These are phyloP conservation scores for Entelexis sorbosivorans DNA, from an alignment of 1,139 yeast genomes.

Conservation along the genomic window DNA sequence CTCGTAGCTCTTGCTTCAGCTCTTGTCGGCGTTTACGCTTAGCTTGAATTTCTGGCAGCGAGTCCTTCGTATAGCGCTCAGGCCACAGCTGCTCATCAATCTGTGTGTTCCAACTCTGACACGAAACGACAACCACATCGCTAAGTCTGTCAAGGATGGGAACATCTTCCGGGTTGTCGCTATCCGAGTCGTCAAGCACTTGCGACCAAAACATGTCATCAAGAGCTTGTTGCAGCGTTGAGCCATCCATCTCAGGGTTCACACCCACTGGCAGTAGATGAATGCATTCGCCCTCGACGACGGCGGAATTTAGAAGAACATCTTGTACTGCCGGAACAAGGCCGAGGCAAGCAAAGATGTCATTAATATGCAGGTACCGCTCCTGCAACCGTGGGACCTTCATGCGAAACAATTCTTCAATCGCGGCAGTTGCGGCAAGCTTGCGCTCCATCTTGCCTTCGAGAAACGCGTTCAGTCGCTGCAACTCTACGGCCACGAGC, in stretches of 20 bases:
- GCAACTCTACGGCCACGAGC: slow-evolving; percentile 10
- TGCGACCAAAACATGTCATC: slow-evolving; percentile 15
- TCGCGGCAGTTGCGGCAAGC: slow-evolving; percentile 2
- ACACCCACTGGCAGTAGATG: slow-evolving; percentile 11
- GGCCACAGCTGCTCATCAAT: slow-evolving; percentile 11
- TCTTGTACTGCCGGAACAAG: slow-evolving; percentile 3
- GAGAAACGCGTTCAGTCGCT: slow-evolving; percentile 12
- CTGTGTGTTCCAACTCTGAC: slow-evolving; percentile 3
- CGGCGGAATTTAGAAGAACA: neutral
- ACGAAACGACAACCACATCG: slow-evolving; percentile 9
- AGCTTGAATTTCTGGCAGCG: neutral
- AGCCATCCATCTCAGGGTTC: neutral
- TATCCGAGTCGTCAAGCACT: neutral
- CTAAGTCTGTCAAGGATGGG: slow-evolving; percentile 8
- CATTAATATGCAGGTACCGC: neutral
- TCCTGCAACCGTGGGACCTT: slow-evolving; percentile 3
- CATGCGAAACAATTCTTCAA: slow-evolving; percentile 12
- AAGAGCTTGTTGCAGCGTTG: slow-evolving; percentile 1
- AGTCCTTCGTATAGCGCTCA: slow-evolving; percentile 9
- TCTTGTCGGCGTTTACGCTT: neutral
- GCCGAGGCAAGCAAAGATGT: slow-evolving; percentile 1
- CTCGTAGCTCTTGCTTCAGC: neutral
- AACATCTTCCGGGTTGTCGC: slow-evolving; percentile 1
- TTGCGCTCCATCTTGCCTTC: slow-evolving; percentile 8
- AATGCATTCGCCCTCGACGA: slow-evolving; percentile 6